phyloP scores from a whole-genome alignment of 345 rosid genomes.

The Iberis pinnata region DNA sequence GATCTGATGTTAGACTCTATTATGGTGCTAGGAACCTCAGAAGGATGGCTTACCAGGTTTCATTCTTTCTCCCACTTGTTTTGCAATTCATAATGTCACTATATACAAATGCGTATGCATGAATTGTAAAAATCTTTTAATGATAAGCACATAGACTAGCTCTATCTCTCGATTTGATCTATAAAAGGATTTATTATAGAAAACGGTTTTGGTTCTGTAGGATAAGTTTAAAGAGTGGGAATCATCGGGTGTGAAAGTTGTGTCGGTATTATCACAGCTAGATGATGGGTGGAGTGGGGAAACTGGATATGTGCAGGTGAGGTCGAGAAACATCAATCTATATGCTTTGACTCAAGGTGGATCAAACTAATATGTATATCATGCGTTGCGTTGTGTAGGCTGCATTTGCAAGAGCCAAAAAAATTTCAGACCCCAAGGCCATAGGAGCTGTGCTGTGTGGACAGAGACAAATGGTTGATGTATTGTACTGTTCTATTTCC shows the following conservation, averaged over 20 bases:
- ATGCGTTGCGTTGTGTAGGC: slow-evolving; percentile 47
- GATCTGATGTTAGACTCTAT: slow-evolving; percentile 82
- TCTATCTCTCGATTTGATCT: not conserved
- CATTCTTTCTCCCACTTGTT: slow-evolving; percentile 16
- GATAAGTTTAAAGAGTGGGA: slow-evolving; percentile 93
- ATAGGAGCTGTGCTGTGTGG: slow-evolving; percentile 87
- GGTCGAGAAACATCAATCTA: not conserved
- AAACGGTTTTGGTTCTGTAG: slow-evolving; percentile 31
- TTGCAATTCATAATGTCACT: not conserved
- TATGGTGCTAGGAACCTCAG: slow-evolving; percentile 88
- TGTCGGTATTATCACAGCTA: slow-evolving; percentile 87
- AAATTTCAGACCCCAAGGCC: slow-evolving; percentile 43
- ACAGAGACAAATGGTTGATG: slow-evolving; percentile 96
- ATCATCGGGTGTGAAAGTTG: slow-evolving; percentile 68
- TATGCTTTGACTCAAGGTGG: not conserved
- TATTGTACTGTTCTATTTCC: slow-evolving; percentile 22
- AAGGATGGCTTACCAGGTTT: slow-evolving; percentile 98
- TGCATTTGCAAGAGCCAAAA: slow-evolving; percentile 72
- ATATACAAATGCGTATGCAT: not conserved
- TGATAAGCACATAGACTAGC: not conserved
- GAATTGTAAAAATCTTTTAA: not conserved
- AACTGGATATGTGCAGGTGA: slow-evolving; percentile 89
- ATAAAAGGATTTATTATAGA: not conserved
- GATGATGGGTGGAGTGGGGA: slow-evolving; percentile 77
- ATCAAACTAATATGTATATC: slow-evolving; percentile 7